Evolutionary conservation across 345 rosid species (phyloP).

Genomic region (Clarkia xantiana): DNA sequence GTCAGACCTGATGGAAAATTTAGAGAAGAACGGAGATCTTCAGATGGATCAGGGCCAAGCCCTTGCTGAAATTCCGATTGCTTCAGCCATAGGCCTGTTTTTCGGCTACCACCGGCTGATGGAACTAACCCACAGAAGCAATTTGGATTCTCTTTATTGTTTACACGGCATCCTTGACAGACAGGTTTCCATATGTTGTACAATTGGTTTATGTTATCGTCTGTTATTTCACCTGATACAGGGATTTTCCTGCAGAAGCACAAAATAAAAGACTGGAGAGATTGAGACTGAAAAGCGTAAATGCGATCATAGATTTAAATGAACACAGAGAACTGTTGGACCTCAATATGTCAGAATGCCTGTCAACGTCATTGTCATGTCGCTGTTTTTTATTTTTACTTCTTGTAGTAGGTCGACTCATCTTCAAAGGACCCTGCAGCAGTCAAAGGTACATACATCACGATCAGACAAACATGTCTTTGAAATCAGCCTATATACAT

Average conservation of each 20-base stretch:
- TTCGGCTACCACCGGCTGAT: constrained; percentile 67
- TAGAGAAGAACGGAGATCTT: constrained; percentile 51
- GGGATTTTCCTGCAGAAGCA: constrained; percentile 51
- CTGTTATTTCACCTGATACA: constrained; percentile 39
- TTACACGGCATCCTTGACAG: constrained; percentile 93
- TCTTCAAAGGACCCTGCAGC: constrained; percentile 4
- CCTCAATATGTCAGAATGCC: constrained; percentile 6
- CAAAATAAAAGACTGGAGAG: not conserved
- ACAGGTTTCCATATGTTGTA: constrained; percentile 61
- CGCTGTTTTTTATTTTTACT: constrained; percentile 9
- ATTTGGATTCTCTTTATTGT: constrained; percentile 85
- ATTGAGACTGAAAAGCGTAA: not conserved
- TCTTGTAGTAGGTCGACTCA: constrained; percentile 10
- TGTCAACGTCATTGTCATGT: constrained; percentile 4
- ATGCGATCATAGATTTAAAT: not conserved
- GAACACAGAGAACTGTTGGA: not conserved
- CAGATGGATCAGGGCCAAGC: constrained; percentile 56
- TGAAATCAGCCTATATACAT: too few relatives aligned
- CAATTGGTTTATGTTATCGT: constrained; percentile 50
- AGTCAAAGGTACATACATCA: not conserved
- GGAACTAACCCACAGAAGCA: constrained; percentile 86
- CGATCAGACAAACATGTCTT: too few relatives aligned
- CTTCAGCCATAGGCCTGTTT: constrained; percentile 91
- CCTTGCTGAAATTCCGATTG: constrained; percentile 46
- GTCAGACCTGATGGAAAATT: constrained; percentile 83